These are phyloP conservation scores for Candida germanica DNA, from an alignment of 805 yeast species.

Conservation along the genomic window DNA sequence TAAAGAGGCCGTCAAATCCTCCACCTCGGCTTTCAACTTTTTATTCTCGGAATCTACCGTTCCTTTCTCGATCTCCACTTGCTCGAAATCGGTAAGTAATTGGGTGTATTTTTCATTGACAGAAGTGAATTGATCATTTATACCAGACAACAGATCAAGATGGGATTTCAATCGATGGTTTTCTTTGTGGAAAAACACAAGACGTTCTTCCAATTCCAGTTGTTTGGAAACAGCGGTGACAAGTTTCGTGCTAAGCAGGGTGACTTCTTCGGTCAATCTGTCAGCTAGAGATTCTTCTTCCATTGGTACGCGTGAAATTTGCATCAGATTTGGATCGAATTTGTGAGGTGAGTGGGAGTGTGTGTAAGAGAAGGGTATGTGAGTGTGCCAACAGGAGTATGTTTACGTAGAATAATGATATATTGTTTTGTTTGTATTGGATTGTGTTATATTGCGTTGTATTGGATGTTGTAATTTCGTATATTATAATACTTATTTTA, in stretches of 20 bases:
- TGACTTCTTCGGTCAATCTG: conserved; percentile 53
- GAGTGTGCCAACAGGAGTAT: too few relatives aligned
- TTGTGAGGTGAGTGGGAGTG: too few relatives aligned
- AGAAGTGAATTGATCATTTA: conserved; percentile 29
- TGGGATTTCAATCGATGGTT: conserved; percentile 24
- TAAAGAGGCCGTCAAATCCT: conserved; percentile 71
- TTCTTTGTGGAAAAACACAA: conserved; percentile 38
- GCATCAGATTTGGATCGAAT: too few relatives aligned
- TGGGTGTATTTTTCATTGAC: conserved; percentile 24
- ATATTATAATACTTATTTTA: too few relatives aligned
- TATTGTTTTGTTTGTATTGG: too few relatives aligned
- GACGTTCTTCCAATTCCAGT: conserved; percentile 50
- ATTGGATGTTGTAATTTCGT: too few relatives aligned
- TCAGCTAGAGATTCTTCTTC: conserved; percentile 14
- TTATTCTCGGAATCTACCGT: conserved; percentile 59
- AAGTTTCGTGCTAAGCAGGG: conserved; percentile 55
- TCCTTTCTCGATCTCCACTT: conserved; percentile 26
- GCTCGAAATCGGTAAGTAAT: neutral
- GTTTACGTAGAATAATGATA: too few relatives aligned
- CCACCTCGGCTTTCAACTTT: conserved; percentile 68
- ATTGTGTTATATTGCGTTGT: too few relatives aligned
- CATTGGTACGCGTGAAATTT: too few relatives aligned
- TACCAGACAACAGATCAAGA: conserved; percentile 18
- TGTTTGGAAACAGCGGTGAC: conserved; percentile 60
- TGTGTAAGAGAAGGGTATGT: too few relatives aligned